Percentiles rank a stretch among this genome's conserved stretches.
phyloP scores from a whole-genome alignment of 1,139 yeast genomes.

The Kurtzmaniella natalensis region DNA sequence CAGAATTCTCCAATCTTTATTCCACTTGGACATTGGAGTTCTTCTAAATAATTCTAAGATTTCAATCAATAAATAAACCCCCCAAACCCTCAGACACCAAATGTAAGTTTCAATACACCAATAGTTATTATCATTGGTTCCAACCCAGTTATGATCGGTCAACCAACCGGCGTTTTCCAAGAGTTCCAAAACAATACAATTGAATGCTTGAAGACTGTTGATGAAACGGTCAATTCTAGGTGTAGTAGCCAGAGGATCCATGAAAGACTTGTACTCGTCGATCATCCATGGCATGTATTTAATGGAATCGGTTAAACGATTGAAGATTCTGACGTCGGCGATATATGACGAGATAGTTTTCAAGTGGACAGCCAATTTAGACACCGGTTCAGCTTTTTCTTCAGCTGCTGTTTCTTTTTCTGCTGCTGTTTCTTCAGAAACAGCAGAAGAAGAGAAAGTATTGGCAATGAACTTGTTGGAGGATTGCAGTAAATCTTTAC shows the following conservation, averaged over 20 bases:
- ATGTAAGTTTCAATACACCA: conserved; percentile 45
- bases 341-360: conserved; percentile 42
- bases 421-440: conserved; percentile 6
- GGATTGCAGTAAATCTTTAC: conserved; percentile 15
- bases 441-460: conserved; percentile 5
- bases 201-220: conserved; percentile 38
- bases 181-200: conserved; percentile 44
- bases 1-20: conserved; percentile 31
- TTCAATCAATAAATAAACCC: conserved; percentile 46
- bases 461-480: conserved; percentile 12
- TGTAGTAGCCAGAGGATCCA: conserved; percentile 19
- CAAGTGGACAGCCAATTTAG: conserved; percentile 35
- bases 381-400: conserved; percentile 9
- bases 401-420: conserved; percentile 4
- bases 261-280: conserved; percentile 31
- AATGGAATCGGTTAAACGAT: conserved; percentile 49
- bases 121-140: conserved; percentile 37
- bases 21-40: conserved; percentile 35
- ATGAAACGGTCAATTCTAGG: conserved; percentile 32
- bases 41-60: conserved; percentile 41
- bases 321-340: conserved; percentile 51
- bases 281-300: conserved; percentile 49
- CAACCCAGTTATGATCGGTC: conserved; percentile 52
- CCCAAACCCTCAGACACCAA: conserved; percentile 58
- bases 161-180: conserved; percentile 58